Base-by-base conservation (phyloP, 768 basidiomycete genomes). In the Pisolithus albus region DNA sequence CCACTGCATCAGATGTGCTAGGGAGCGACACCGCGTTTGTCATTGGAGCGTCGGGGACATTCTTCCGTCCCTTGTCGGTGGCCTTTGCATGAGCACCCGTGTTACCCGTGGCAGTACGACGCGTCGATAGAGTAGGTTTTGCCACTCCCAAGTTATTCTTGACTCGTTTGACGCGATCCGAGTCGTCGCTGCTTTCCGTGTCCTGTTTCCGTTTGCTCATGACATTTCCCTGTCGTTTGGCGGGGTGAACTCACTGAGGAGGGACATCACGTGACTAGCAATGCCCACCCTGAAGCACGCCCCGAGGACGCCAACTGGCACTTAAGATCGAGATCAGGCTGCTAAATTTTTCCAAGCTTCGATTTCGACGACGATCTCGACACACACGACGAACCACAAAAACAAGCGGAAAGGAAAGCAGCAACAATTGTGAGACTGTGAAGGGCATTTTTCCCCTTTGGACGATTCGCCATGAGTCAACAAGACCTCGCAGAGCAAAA, bases 401-500 rank as follows among this genome's bases (percentile, higher is more conserved):
- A 26, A 26, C n/a, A 13, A 36, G 49, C 41, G 36, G 16, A 16
- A 5, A 38, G 42, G 13, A 7, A 46, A 46, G 23, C 4, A 36
- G 18, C 30, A 32, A 47, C 32, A 36, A 37, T 5, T 16, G 32
- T 21, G 46, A 47, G 46, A 47, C 32, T 26, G 21, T 47, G 18
- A 54, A 52, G 50, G 46, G 51, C 38, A 45, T 32, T 53, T 15
- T 15, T 46, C 50, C 42, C 43, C 40, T 52, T 49, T 53, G 32
- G 46, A 34, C 46, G 32, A 62, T 53, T 70, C 77, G 84, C 66
- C 61, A 88, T 88, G 86, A 86, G 81, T 77, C 84, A 84, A 74
- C 84, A 84, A 74, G 88, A 89, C 68, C 71, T 71, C 57, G 91
- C 91, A 67, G 92, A 94, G 75, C 89, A 92, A 74, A 94, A 93